Percentiles rank a stretch among this genome's conserved stretches.
These are phyloP conservation scores for Penicillium bialowiezense DNA, from an alignment of 495 filamentous ascomycete genomes.

Conservation along the genomic window DNA sequence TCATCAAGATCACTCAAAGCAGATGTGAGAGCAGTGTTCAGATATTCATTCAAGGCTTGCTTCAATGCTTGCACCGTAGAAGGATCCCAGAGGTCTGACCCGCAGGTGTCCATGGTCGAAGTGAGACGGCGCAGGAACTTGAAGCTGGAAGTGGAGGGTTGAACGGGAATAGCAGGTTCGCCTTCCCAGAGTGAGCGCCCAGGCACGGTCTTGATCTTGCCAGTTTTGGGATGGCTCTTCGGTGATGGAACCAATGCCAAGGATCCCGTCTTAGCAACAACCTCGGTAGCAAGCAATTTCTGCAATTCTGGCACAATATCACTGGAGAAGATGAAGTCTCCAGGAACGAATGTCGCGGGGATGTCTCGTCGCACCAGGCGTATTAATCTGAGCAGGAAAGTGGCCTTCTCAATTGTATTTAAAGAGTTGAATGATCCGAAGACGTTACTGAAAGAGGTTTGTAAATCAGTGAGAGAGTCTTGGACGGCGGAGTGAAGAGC, in stretches of 20 bases:
- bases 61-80: constrained; percentile 65
- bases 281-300: constrained; percentile 43
- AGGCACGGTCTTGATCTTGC: constrained; percentile 24
- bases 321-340: constrained; percentile 38
- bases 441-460: constrained; percentile 48
- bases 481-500: constrained; percentile 56
- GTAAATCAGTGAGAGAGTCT: constrained; percentile 56
- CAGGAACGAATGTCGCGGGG: constrained; percentile 43
- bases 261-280: constrained; percentile 16
- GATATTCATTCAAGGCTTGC: constrained; percentile 38
- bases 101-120: constrained; percentile 63
- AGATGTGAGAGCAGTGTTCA: constrained; percentile 21
- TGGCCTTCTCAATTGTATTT: constrained; percentile 53
- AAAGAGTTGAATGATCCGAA: constrained; percentile 43
- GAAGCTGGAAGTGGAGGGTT: constrained; percentile 76
- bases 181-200: constrained; percentile 74
- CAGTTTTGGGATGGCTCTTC: constrained; percentile 5
- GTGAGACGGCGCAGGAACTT: constrained; percentile 66
- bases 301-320: constrained; percentile 57
- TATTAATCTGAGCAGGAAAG: constrained; percentile 73
- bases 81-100: constrained; percentile 81
- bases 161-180: constrained; percentile 69
- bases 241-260: constrained; percentile 11
- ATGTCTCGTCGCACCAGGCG: constrained; percentile 68
- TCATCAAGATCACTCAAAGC: constrained; percentile 21